These are phyloP conservation scores for Exophiala xenobiotica DNA, from an alignment of 2,329 filamentous ascomycete genomes.

Conservation along the genomic window DNA sequence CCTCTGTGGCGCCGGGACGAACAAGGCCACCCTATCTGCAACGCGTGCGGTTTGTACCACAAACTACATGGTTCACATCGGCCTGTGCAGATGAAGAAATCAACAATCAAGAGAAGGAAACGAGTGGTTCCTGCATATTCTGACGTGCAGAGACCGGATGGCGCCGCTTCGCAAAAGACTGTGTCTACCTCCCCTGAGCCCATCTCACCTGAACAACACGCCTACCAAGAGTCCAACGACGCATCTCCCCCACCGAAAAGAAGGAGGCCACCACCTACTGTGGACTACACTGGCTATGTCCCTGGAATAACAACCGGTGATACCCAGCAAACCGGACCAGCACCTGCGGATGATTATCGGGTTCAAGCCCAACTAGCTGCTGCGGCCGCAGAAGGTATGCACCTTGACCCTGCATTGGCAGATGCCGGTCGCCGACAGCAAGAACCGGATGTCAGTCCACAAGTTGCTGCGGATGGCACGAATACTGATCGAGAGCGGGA, in stretches of 20 bases:
- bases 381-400: conserved; percentile 37
- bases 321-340: conserved; percentile 33
- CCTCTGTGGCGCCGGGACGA: conserved; percentile 94
- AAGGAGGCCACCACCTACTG: conserved; percentile 43
- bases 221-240: conserved; percentile 18
- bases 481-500: conserved; percentile 6
- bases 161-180: conserved; percentile 11
- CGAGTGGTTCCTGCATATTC: conserved; percentile 79
- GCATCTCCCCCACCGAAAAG: conserved; percentile 26
- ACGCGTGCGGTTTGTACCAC: conserved; percentile 94
- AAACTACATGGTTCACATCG: conserved; percentile 93
- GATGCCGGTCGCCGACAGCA: conserved; percentile 35
- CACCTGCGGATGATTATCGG: conserved; percentile 18
- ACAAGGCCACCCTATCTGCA: conserved; percentile 94
- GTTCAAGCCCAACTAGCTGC: conserved; percentile 28
- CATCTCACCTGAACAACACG: conserved; percentile 10
- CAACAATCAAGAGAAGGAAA: conserved; percentile 93
- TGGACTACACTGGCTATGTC: conserved; percentile 52
- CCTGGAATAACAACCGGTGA: conserved; percentile 35
- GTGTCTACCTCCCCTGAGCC: conserved; percentile 24
- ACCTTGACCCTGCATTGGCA: conserved; percentile 43
- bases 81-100: conserved; percentile 98
- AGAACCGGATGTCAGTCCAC: conserved; percentile 18
- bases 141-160: conserved; percentile 35
- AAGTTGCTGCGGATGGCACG: conserved; percentile 1